Evolutionary conservation across 2,329 filamentous ascomycete species (phyloP).

Genomic region (Aureobasidium vineae): DNA sequence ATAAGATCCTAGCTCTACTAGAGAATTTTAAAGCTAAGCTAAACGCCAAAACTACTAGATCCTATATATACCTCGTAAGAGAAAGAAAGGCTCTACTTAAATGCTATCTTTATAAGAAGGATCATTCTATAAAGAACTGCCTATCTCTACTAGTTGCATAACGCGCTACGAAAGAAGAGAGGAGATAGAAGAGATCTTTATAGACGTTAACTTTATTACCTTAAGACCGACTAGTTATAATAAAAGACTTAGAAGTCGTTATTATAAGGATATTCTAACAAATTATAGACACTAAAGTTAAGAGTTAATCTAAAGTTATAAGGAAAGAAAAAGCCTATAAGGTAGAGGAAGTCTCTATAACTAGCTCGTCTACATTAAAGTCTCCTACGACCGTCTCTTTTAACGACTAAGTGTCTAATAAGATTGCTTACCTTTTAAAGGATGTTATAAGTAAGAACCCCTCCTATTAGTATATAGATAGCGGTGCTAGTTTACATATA

Average conservation of each 20-base stretch:
- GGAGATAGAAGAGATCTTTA: not conserved
- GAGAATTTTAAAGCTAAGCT: no score
- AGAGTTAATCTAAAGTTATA: not conserved
- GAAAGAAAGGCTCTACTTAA: constrained; percentile 2
- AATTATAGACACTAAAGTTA: not conserved
- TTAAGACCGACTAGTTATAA: not conserved
- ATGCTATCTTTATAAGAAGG: not conserved
- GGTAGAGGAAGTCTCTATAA: not conserved
- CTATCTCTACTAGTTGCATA: not conserved
- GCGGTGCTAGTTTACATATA: not conserved
- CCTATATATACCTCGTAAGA: no score
- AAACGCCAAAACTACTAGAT: no score
- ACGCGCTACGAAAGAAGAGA: not conserved
- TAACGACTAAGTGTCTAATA: not conserved
- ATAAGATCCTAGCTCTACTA: not conserved
- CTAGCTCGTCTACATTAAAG: not conserved
- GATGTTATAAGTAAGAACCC: not conserved
- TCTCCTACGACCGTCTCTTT: not conserved
- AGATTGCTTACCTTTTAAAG: not conserved
- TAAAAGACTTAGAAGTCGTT: not conserved
- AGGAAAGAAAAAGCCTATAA: not conserved
- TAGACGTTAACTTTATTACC: not conserved
- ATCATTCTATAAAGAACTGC: not conserved
- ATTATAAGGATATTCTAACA: not conserved
- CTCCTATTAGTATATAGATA: not conserved